These are phyloP conservation scores for Aspergillus luchuensis DNA, from an alignment of 2,329 filamentous ascomycete species.

Conservation along the genomic window DNA sequence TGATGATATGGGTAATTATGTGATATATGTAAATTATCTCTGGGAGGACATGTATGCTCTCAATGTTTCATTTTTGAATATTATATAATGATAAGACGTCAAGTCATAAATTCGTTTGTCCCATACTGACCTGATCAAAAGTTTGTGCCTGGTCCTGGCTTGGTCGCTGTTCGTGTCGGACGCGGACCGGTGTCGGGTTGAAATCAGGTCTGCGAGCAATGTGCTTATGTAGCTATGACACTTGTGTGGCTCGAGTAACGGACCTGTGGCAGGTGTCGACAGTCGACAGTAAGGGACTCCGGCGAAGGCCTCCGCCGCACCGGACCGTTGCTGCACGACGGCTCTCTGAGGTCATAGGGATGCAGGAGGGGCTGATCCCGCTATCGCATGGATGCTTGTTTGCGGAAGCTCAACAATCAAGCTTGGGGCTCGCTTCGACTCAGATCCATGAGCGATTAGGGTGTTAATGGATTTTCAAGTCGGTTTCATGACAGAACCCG, in stretches of 20 bases:
- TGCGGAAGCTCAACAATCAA: background rate
- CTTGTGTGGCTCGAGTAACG: background rate
- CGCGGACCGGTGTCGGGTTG: no score
- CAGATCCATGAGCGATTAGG: background rate
- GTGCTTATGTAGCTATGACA: background rate
- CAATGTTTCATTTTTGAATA: no score
- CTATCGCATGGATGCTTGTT: background rate
- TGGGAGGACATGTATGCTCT: no score
- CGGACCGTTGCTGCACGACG: background rate
- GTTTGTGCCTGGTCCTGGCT: no score
- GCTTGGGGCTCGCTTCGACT: background rate
- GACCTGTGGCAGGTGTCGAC: background rate
- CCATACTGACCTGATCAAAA: no score
- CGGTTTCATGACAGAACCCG: conserved; percentile 33
- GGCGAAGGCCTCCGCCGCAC: background rate
- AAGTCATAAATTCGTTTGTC: no score
- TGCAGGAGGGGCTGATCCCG: background rate
- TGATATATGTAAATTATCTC: no score
- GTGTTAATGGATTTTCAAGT: background rate
- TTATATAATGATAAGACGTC: no score
- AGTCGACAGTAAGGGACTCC: background rate
- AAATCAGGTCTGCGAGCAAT: background rate
- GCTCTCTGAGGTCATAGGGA: background rate
- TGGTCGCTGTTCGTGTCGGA: no score
- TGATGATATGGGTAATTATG: no score